Evolutionary conservation across 228 moss, liverwort and hornwort genomes (phyloP).

Genomic region (Sphagnum fallax): DNA sequence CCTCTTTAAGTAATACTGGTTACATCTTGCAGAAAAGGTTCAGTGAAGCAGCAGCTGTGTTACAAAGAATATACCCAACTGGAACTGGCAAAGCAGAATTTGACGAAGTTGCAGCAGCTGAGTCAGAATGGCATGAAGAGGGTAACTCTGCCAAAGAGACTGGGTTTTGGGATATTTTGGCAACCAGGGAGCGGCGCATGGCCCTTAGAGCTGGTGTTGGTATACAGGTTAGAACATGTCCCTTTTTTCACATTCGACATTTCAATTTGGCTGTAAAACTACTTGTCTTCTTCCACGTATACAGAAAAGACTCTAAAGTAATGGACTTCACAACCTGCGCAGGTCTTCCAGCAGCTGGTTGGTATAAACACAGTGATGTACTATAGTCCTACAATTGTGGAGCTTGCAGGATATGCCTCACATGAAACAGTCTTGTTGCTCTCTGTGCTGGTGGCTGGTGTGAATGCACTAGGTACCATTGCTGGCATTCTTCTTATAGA

Average conservation of each 20-base stretch:
- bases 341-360: slow-evolving; percentile 92
- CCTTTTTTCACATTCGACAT: not conserved
- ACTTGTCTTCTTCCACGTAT: too few relatives aligned
- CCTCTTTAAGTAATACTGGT: not conserved
- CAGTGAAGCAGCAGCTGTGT: slow-evolving; percentile 45
- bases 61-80: slow-evolving; percentile 56
- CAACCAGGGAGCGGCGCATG: slow-evolving; percentile 61
- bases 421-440: slow-evolving; percentile 80
- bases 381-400: slow-evolving; percentile 89
- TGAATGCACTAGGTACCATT: slow-evolving; percentile 88
- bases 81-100: slow-evolving; percentile 56
- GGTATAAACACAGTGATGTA: slow-evolving; percentile 99
- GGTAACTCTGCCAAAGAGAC: slow-evolving; percentile 16
- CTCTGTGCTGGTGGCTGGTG: slow-evolving; percentile 66
- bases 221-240: slow-evolving; percentile 49
- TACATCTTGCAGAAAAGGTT: slow-evolving; percentile 38
- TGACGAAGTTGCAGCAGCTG: slow-evolving; percentile 59
- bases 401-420: slow-evolving; percentile 83
- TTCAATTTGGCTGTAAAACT: too few relatives aligned
- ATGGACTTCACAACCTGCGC: slow-evolving; percentile 5
- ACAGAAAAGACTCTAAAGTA: too few relatives aligned
- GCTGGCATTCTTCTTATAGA: slow-evolving; percentile 56
- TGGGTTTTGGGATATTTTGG: slow-evolving; percentile 42
- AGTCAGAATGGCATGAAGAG: slow-evolving; percentile 35
- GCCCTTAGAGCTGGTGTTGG: slow-evolving; percentile 86